Base-by-base conservation (phyloP, 148 eudicot genomes). In the Beta vulgaris region DNA sequence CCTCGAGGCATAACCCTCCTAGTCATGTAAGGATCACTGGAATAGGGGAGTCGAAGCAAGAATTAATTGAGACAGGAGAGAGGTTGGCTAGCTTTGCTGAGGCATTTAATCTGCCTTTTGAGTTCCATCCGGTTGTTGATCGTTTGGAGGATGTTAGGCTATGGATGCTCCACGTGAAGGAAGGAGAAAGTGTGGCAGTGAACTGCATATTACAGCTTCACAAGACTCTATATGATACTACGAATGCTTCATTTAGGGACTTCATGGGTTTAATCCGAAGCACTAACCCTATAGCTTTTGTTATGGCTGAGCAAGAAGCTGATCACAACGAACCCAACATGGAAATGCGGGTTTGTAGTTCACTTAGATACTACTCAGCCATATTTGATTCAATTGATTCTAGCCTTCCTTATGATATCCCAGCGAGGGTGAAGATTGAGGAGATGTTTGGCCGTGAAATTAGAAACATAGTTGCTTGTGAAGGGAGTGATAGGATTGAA, bases 91-190 rank as follows among this genome's bases (percentile, higher is more conserved):
- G 87, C 28, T 84, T 95, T 78, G 97, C 98, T 0, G 88, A 80
- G 72, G 87, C 88, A 1, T 84, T 95, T 73, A 85, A 87, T 66
- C 80, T 95, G 68, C 81, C 82, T 16, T 95, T 92, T 34, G 93
- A 95, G 77, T 95, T 95, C 74, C 98, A 95, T 59, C 89, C 96
- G 4, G 98, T 90, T 62, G 98, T 95, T 40, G 98, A 95, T 72
- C 73, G 92, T 72, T 77, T 92, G 74, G 96, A 95, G 77, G 98
- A 95, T 74, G 96, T 95, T 23, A 83, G 98, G 81, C 80, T 90
- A 12, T 95, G 98, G 98, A 95, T 95, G 98, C 96, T 95, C 57
- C 98, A 95, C 77, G 92, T 95, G 6, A 95, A 95, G 84, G 98
- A 89, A 73, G 78, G 82, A 6, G 98, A 95, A 75, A 79, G 81